These are phyloP conservation scores for Sordariomycetes sp. DNA, from an alignment of 2,329 filamentous ascomycete genomes.

Conservation along the genomic window DNA sequence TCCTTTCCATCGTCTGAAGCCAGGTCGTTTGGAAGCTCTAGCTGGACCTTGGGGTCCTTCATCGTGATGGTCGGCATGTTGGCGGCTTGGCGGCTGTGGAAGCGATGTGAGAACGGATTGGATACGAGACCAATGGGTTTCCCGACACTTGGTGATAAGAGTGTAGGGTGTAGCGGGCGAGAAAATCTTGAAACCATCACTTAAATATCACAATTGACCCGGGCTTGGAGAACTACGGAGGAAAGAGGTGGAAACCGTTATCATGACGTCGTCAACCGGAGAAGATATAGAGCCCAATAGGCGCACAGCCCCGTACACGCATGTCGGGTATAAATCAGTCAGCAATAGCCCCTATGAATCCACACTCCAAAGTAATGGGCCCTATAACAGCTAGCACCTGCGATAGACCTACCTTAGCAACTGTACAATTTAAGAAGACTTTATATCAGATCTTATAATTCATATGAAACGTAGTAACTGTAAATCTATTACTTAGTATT, in stretches of 20 bases:
- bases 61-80: constrained; percentile 11
- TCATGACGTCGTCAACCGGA: not conserved
- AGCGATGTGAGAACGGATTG: not conserved
- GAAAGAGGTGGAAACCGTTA: not conserved
- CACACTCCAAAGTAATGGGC: no score
- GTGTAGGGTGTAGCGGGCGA: not conserved
- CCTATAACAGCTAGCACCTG: no score
- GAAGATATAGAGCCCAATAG: no score
- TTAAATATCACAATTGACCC: not conserved
- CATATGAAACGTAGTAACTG: no score
- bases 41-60: constrained; percentile 21
- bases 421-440: no score
- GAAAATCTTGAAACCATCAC: not conserved
- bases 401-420: no score
- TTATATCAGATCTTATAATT: no score
- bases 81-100: not conserved
- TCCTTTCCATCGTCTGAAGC: constrained; percentile 20
- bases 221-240: not conserved
- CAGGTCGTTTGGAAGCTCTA: constrained; percentile 29
- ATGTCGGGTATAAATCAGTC: no score
- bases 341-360: no score
- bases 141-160: not conserved
- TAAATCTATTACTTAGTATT: no score
- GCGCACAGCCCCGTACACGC: no score
- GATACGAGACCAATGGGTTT: not conserved